Evolutionary conservation across 306 rosid genomes (phyloP).

Genomic region (Crotalaria pallida): DNA sequence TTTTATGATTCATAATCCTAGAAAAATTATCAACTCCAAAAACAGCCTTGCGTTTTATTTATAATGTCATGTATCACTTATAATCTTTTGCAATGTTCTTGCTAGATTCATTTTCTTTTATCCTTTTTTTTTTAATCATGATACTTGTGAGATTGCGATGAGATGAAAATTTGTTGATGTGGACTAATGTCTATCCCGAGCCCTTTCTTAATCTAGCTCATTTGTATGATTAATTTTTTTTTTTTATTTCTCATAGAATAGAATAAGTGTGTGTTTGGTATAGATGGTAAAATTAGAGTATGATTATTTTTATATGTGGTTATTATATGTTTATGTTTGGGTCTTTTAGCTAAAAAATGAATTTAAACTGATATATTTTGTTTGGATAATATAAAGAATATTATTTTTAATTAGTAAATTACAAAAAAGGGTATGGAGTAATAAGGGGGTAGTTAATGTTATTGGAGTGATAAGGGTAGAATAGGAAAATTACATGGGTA

Average conservation of each 20-base stretch:
- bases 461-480: no score
- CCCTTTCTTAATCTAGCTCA: slow-evolving; percentile 5
- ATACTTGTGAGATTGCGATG: not conserved
- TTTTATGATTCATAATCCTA: not conserved
- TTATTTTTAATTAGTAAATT: no score
- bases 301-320: no score
- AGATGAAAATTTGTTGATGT: not conserved
- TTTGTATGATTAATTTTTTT: not conserved
- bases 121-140: not conserved
- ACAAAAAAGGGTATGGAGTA: no score
- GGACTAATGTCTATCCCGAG: not conserved
- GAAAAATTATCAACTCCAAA: not conserved
- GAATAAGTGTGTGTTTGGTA: no score
- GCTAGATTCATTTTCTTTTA: not conserved
- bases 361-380: no score
- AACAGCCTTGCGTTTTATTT: not conserved
- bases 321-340: no score
- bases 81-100: not conserved
- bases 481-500: no score
- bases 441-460: no score
- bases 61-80: not conserved
- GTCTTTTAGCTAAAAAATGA: no score
- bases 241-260: not conserved
- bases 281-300: no score
- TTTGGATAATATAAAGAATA: no score